Conservation (phyloP, 495 filamentous ascomycete genomes). For the Penicillium herquei region DNA sequence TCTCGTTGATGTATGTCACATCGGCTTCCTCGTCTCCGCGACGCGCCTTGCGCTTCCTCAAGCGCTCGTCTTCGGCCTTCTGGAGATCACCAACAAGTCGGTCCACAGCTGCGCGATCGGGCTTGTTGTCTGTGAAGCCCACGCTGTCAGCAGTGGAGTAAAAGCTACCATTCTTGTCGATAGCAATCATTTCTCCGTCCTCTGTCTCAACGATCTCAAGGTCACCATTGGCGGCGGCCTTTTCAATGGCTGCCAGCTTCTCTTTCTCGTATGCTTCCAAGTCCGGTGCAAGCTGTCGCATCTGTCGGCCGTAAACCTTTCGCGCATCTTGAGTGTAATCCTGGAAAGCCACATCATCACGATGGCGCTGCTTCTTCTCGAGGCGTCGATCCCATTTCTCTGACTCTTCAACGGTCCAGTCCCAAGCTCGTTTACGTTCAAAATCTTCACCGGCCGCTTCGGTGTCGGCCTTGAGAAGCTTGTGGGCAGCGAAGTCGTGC, state of each 20-base stretch:
- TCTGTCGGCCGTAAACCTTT: constrained; percentile 91
- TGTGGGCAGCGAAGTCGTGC: constrained; percentile 83
- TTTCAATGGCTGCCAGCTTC: constrained; percentile 80
- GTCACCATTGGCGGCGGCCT: constrained; percentile 73
- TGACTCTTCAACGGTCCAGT: constrained; percentile 93
- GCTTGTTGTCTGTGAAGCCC: constrained; percentile 79
- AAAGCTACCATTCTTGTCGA: constrained; percentile 87
- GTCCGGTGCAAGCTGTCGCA: constrained; percentile 68
- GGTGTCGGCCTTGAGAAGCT: constrained; percentile 87
- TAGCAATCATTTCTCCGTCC: constrained; percentile 89
- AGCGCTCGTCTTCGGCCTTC: constrained; percentile 80
- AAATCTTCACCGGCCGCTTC: constrained; percentile 87
- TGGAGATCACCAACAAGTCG: constrained; percentile 79
- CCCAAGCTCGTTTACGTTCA: constrained; percentile 96
- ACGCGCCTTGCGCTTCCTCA: constrained; percentile 82
- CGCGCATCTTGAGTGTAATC: constrained; percentile 83
- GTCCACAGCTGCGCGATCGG: constrained; percentile 87
- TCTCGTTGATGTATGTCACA: constrained; percentile 98
- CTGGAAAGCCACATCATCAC: constrained; percentile 84
- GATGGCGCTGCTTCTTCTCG: constrained; percentile 79
- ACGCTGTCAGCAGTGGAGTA: constrained; percentile 82
- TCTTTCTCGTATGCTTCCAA: constrained; percentile 79
- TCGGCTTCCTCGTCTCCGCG: constrained; percentile 76
- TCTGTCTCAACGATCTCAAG: constrained; percentile 91
- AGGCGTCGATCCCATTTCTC: constrained; percentile 91